Evolutionary conservation across 1,284 basidiomycete genomes (phyloP), one percentile per base, ranked within the genome.

Genomic region (Volvariella surrecta): DNA sequence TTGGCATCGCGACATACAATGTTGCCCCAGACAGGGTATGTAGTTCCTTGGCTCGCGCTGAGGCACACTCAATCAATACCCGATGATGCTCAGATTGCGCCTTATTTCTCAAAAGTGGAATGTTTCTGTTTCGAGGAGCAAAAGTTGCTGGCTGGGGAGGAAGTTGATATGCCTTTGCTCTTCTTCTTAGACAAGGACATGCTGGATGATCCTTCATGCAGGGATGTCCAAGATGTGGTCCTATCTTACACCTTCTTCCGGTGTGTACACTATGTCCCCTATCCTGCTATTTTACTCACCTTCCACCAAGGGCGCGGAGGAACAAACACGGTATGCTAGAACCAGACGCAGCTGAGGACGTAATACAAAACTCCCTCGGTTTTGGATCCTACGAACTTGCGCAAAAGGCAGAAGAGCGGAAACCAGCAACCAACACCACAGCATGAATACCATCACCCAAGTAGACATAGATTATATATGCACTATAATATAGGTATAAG

Each of bases 91-190:
- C 58, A 97, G 91, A 80, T 98, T 53, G 96, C 96, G 4, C 93
- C 95, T 0, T 99, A 98, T 63, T 99, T 99, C 60, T 91, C 94
- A 45, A 99, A 99, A 68, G 93, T 99, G 6, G 96, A 99, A 63
- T 99, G 96, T 55, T 99, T 99, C 71, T 99, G 96, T 66, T 99
- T 99, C 54, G 96, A 99, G 62, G 96, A 99, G 61, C 96, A 99
- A 64, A 89, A 86, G 55, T 76, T 99, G 15, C 70, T 97, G 17
- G 94, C 95, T 0, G 86, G 88, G 17, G 96, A 99, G 65, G 94
- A 98, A 63, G 90, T 99, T 15, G 96, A 99, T 64, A 88, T 99
- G 74, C 96, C 96, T 13, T 75, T 99, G 20, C 79, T 99, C 50
- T 99, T 99, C 73, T 99, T 99, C 70, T 95, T 99, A 52, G 96